Evolutionary conservation across 257 asterid species (phyloP).

Genomic region (Cruciata laevipes): DNA sequence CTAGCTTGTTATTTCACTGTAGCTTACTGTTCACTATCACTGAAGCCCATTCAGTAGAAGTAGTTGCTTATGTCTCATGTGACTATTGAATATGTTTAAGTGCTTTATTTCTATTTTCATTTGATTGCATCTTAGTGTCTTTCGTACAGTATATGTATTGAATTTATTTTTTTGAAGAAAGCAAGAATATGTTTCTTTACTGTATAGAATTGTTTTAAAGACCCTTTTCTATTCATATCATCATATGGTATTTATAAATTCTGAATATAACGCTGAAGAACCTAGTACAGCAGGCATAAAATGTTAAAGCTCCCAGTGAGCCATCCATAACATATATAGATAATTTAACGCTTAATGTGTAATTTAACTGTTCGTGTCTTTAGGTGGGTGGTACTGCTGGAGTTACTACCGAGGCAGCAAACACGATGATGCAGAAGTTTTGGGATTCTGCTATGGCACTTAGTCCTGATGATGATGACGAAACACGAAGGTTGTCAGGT

Average conservation of each 20-base stretch:
- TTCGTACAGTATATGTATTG: no score
- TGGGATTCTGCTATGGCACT: constrained; percentile 97
- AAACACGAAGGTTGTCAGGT: constrained; percentile 49
- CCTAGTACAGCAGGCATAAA: not conserved
- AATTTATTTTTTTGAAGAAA: not conserved
- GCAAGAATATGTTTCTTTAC: not conserved
- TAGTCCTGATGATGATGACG: constrained; percentile 78
- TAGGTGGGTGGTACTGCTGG: constrained; percentile 86
- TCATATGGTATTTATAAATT: not conserved
- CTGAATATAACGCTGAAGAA: not conserved
- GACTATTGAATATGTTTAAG: not conserved
- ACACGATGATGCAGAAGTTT: constrained; percentile 77
- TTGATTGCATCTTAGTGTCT: no score
- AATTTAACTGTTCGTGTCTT: constrained; percentile 8
- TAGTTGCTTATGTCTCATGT: not conserved
- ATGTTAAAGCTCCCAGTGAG: not conserved
- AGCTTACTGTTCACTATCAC: not conserved
- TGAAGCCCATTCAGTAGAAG: not conserved
- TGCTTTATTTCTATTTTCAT: not conserved
- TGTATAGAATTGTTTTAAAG: not conserved
- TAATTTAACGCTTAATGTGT: not conserved
- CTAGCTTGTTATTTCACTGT: not conserved
- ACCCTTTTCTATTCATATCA: not conserved
- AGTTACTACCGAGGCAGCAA: constrained; percentile 57
- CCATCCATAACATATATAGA: not conserved